Evolutionary conservation across 2,329 filamentous ascomycete species (phyloP).

Genomic region (Amauroascus niger): DNA sequence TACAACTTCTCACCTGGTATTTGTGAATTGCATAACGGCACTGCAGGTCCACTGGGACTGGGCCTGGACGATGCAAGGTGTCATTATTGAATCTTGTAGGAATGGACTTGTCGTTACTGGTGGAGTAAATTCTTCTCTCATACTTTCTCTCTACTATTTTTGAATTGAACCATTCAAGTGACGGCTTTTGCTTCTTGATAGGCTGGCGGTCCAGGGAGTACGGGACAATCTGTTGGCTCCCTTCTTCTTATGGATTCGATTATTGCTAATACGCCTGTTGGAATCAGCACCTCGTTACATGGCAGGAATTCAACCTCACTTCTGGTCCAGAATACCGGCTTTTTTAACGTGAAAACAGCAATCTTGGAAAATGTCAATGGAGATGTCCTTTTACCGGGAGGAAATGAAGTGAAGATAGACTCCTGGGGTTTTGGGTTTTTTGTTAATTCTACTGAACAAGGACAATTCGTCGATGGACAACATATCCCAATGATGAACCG

Average conservation of each 20-base stretch:
- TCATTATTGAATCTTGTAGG: conserved; percentile 44
- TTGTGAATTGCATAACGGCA: conserved; percentile 43
- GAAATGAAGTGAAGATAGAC: conserved; percentile 16
- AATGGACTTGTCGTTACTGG: conserved; percentile 39
- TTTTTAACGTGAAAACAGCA: conserved; percentile 14
- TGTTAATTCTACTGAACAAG: conserved; percentile 3
- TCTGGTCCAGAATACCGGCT: conserved; percentile 20
- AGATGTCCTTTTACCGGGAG: conserved; percentile 16
- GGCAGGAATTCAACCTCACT: conserved; percentile 13
- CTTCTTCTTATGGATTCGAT: conserved; percentile 46
- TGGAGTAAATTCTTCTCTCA: conserved; percentile 16
- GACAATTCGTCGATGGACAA: conserved; percentile 13
- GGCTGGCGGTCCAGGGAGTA: conserved; percentile 20
- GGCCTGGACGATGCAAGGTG: conserved; percentile 46
- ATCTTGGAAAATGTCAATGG: conserved; percentile 8
- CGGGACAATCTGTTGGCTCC: conserved; percentile 42
- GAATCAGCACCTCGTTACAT: conserved; percentile 26
- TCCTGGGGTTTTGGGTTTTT: conserved; percentile 21
- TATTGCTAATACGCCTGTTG: conserved; percentile 42
- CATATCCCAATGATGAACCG: not conserved
- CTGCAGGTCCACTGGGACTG: conserved; percentile 50
- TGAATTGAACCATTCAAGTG: no score
- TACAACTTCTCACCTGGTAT: conserved; percentile 46
- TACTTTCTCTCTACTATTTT: no score
- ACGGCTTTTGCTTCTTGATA: not conserved